These are phyloP conservation scores for Suillus sp. DNA, from an alignment of 768 basidiomycete species.

Conservation along the genomic window DNA sequence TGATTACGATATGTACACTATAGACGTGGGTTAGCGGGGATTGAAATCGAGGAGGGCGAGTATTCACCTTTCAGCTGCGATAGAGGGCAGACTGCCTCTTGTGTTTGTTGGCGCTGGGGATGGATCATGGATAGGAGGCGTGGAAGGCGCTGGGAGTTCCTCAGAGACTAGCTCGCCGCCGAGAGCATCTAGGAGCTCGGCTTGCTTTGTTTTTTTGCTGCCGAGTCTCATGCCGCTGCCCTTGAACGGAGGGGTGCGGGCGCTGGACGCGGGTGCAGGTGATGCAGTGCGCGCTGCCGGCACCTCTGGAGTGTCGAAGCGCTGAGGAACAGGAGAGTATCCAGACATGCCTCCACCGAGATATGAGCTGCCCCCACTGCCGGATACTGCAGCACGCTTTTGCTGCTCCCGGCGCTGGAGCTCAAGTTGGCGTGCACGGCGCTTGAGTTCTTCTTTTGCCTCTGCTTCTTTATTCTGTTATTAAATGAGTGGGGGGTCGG, in stretches of 20 bases:
- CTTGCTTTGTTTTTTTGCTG: slow-evolving; percentile 86
- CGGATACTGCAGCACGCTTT: slow-evolving; percentile 60
- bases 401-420: slow-evolving; percentile 97
- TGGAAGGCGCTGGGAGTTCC: slow-evolving; percentile 50
- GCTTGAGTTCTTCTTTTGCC: slow-evolving; percentile 98
- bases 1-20: slow-evolving; percentile 86
- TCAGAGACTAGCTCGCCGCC: slow-evolving; percentile 73
- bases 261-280: slow-evolving; percentile 43
- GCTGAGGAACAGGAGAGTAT: slow-evolving; percentile 67
- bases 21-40: not conserved
- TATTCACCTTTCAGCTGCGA: slow-evolving; percentile 72
- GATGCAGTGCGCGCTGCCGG: slow-evolving; percentile 46
- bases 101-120: slow-evolving; percentile 48
- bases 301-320: slow-evolving; percentile 69
- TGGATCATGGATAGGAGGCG: slow-evolving; percentile 50
- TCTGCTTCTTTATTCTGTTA: slow-evolving; percentile 96
- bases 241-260: slow-evolving; percentile 86
- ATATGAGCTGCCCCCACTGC: slow-evolving; percentile 53
- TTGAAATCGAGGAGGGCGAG: not conserved
- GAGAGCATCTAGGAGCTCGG: slow-evolving; percentile 84
- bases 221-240: slow-evolving; percentile 96
- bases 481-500: not conserved
- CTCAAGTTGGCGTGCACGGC: slow-evolving; percentile 96
- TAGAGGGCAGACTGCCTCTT: slow-evolving; percentile 69
- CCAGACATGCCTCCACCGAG: slow-evolving; percentile 69